A percentile compares a stretch with the other conserved stretches of the same genome.
Conservation (phyloP, 331 rosid species). For the Stylosanthes scabra region DNA sequence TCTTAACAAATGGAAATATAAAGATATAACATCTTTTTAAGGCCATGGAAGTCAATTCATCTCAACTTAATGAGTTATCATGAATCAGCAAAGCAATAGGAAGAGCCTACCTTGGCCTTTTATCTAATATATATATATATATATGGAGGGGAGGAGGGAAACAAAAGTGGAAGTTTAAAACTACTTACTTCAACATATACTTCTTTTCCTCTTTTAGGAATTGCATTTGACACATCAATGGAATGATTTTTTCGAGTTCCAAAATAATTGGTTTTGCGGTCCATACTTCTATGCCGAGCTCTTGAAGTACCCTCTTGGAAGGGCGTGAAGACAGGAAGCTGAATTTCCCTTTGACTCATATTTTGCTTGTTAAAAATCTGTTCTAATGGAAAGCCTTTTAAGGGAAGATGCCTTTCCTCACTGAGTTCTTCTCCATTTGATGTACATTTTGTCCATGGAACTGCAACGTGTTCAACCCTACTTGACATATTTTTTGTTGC, state of each 20-base stretch:
- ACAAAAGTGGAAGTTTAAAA: background rate
- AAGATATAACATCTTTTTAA: constrained; percentile 47
- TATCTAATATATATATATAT: no score
- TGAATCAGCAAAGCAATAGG: no score
- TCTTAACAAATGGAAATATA: background rate
- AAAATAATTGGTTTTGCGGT: constrained; percentile 38
- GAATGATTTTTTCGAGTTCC: constrained; percentile 40
- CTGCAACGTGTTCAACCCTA: constrained; percentile 33
- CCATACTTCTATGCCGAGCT: constrained; percentile 44
- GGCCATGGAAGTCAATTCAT: constrained; percentile 45
- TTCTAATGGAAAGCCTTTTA: constrained; percentile 41
- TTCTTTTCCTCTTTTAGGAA: constrained; percentile 45
- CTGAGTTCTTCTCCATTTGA: constrained; percentile 46
- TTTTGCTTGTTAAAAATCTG: constrained; percentile 38
- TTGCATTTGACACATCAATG: constrained; percentile 35
- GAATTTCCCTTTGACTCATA: constrained; percentile 45
- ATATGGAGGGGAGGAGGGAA: no score
- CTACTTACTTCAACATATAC: constrained; percentile 44
- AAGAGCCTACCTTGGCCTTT: no score
- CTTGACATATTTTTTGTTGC: constrained; percentile 44
- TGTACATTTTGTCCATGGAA: constrained; percentile 44
- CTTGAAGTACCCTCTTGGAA: constrained; percentile 50
- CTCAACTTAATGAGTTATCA: no score
- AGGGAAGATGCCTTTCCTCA: constrained; percentile 58
- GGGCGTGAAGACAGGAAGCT: constrained; percentile 42